Conservation (phyloP, 2,329 filamentous ascomycete species). For the Mariannaea sp. region DNA sequence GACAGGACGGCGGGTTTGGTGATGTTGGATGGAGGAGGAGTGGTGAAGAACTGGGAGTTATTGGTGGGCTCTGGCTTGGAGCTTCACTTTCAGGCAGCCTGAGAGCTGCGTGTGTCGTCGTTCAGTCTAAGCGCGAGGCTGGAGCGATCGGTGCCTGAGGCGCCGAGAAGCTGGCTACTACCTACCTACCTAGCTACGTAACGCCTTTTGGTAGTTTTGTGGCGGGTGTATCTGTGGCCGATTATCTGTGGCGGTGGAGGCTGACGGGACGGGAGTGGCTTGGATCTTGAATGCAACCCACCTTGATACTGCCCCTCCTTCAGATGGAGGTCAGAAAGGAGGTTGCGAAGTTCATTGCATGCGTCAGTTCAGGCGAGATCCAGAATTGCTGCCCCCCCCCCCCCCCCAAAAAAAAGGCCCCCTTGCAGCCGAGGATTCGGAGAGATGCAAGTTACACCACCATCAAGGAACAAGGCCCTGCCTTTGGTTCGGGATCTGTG, state of each 20-base stretch:
- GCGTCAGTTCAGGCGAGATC: no score
- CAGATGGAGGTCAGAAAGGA: no score
- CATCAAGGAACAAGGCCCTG: neutral
- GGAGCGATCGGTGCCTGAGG: conserved; percentile 40
- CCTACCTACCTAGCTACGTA: no score
- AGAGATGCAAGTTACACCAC: no score
- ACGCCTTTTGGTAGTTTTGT: conserved; percentile 11
- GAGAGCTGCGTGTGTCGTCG: conserved; percentile 48
- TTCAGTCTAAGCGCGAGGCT: conserved; percentile 39
- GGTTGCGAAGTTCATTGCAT: no score
- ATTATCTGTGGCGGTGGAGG: conserved; percentile 12
- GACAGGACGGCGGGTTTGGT: no score
- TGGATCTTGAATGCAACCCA: conserved; percentile 24
- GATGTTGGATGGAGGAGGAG: conserved; percentile 28
- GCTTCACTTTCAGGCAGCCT: conserved; percentile 50
- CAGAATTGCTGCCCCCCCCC: no score
- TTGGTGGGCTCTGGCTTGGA: conserved; percentile 38
- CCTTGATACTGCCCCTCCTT: conserved; percentile 19
- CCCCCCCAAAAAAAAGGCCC: no score
- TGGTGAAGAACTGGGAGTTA: conserved; percentile 27
- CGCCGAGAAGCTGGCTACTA: conserved; percentile 10
- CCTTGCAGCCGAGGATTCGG: conserved; percentile 18
- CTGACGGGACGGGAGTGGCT: conserved; percentile 35
- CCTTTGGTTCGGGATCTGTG: conserved; percentile 3
- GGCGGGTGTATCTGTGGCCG: neutral